A percentile compares a stretch with the other conserved stretches of the same genome.
Conservation (phyloP, 768 basidiomycete genomes). For the Rhodotorula babjevae region DNA sequence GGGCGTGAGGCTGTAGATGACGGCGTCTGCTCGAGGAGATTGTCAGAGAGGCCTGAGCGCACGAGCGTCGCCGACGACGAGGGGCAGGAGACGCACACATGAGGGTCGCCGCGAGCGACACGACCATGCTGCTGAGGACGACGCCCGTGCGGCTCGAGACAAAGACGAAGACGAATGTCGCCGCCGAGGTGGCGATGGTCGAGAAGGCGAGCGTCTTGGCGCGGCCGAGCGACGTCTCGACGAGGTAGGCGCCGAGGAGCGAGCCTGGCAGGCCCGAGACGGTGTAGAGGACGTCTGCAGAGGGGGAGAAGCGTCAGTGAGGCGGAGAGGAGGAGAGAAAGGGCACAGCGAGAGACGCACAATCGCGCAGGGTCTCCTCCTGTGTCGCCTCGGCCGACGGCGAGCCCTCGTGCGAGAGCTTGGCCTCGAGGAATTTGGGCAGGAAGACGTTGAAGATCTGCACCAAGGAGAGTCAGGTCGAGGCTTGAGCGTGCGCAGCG, state of each 20-base stretch:
- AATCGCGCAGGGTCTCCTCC: too few species aligned
- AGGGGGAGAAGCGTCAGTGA: too few species aligned
- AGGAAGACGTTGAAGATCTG: too few species aligned
- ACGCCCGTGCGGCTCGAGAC: constrained; percentile 60
- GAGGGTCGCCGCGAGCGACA: constrained; percentile 71
- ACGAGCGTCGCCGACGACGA: too few species aligned
- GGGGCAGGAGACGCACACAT: constrained; percentile 39
- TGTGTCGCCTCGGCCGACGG: too few species aligned
- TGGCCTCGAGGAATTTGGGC: too few species aligned
- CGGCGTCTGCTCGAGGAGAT: constrained; percentile 11
- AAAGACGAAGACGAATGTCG: constrained; percentile 59
- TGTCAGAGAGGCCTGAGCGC: too few species aligned
- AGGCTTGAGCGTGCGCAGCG: too few species aligned
- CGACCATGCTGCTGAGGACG: constrained; percentile 63
- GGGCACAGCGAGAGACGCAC: too few species aligned
- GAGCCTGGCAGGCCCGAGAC: constrained; percentile 34
- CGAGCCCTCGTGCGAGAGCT: too few species aligned
- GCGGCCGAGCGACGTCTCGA: constrained; percentile 64
- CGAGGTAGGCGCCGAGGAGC: constrained; percentile 78
- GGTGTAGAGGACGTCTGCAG: constrained; percentile 7
- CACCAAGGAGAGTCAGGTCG: too few species aligned
- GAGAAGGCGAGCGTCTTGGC: constrained; percentile 65
- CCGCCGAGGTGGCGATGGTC: constrained; percentile 52
- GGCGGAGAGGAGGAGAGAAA: too few species aligned
- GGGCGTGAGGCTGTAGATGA: constrained; percentile 63